Percentiles rank a stretch among this genome's conserved stretches.
Evolutionary conservation across 164 flowering plant species (phyloP).

Genomic region (Magnolia changhungtana): DNA sequence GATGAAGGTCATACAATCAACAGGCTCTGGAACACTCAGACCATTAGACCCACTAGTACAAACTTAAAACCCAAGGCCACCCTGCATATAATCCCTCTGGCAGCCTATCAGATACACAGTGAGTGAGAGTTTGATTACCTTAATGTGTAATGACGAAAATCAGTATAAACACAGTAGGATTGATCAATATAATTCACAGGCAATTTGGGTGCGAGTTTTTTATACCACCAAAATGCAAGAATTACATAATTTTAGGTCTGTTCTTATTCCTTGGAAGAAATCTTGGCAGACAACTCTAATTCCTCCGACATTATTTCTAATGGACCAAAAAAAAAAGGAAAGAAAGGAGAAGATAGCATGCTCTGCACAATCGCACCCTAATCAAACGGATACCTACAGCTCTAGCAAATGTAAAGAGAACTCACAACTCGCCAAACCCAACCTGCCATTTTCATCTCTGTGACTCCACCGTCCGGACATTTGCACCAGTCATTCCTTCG

Average conservation of each 20-base stretch:
- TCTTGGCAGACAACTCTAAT: constrained; percentile 20
- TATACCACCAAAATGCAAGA: constrained; percentile 15
- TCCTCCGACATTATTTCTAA: constrained; percentile 26
- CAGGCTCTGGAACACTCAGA: too few species aligned
- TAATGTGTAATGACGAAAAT: not conserved
- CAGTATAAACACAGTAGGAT: not conserved
- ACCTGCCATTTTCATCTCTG: constrained; percentile 51
- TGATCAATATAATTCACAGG: not conserved
- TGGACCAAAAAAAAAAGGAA: not conserved
- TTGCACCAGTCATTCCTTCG: constrained; percentile 84
- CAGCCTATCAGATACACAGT: not conserved
- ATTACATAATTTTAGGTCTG: constrained; percentile 17
- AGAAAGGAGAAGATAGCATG: constrained; percentile 9
- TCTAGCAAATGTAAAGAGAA: constrained; percentile 11
- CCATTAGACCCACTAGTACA: too few species aligned
- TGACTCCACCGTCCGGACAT: constrained; percentile 77
- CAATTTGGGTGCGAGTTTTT: constrained; percentile 8
- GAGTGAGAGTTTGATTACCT: not conserved
- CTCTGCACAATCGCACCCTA: constrained; percentile 12
- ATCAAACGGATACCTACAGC: constrained; percentile 12
- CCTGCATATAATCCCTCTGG: too few species aligned
- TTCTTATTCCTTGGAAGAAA: constrained; percentile 10
- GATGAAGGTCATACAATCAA: too few species aligned
- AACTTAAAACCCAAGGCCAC: too few species aligned
- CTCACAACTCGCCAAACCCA: constrained; percentile 5